Percentiles rank a stretch among this genome's conserved stretches.
phyloP scores from a whole-genome alignment of 2,329 filamentous ascomycete species.

The Xylaria sp. region DNA sequence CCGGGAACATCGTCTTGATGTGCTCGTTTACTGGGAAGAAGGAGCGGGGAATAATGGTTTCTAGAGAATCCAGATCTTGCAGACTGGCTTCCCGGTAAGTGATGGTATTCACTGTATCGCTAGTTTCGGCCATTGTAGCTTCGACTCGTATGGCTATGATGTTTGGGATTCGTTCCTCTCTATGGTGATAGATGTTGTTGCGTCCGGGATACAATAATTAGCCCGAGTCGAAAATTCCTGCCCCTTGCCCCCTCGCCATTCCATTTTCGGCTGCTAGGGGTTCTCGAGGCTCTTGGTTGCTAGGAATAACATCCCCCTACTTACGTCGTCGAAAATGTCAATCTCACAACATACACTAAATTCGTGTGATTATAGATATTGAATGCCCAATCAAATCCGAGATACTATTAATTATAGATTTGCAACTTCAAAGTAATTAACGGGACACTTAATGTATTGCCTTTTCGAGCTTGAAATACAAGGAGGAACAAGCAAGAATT shows the following conservation, averaged over 20 bases:
- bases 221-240: background rate
- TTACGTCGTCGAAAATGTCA: no score
- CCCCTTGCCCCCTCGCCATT: background rate
- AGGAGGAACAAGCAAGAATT: no score
- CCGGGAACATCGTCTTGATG: background rate
- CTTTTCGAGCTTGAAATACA: no score
- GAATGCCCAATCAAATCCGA: no score
- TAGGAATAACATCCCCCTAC: background rate
- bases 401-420: no score
- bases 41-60: background rate
- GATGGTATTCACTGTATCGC: background rate
- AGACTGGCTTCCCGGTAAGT: background rate
- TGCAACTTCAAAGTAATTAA: no score
- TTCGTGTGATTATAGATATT: no score
- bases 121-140: background rate
- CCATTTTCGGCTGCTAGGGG: background rate
- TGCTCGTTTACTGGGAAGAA: background rate
- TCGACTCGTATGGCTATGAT: background rate
- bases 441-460: no score
- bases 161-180: background rate
- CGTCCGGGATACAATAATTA: background rate
- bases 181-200: background rate
- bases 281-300: background rate
- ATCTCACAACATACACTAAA: no score
- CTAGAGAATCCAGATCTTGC: background rate